These are phyloP conservation scores for Sphaerobolus stellatus DNA, from an alignment of 1,284 basidiomycete species.

Conservation along the genomic window DNA sequence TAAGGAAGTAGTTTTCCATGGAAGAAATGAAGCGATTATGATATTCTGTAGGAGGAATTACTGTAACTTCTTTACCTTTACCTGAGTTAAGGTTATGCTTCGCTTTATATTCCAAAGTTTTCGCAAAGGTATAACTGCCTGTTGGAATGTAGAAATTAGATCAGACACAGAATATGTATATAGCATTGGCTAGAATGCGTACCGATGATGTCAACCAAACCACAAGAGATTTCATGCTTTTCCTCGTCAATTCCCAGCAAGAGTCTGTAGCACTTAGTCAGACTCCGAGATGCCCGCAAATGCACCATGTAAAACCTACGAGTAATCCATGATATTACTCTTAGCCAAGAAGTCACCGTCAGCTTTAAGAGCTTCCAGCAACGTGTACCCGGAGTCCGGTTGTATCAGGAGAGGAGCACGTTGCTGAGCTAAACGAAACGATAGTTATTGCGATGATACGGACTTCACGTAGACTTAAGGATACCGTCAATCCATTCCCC, in stretches of 20 bases:
- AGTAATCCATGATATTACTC: slow-evolving; percentile 84
- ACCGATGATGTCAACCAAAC: slow-evolving; percentile 81
- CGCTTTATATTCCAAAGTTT: slow-evolving; percentile 75
- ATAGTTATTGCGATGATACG: not conserved
- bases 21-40: slow-evolving; percentile 67
- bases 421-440: slow-evolving; percentile 53
- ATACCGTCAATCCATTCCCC: slow-evolving; percentile 79
- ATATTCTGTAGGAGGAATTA: slow-evolving; percentile 69
- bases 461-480: slow-evolving; percentile 16
- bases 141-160: not conserved
- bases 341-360: slow-evolving; percentile 71
- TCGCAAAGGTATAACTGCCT: slow-evolving; percentile 76
- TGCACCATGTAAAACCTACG: slow-evolving; percentile 40
- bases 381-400: slow-evolving; percentile 67
- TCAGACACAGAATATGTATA: not conserved
- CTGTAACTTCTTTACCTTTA: slow-evolving; percentile 59
- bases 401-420: slow-evolving; percentile 60
- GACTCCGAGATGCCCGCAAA: not conserved
- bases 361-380: slow-evolving; percentile 63
- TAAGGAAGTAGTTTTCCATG: slow-evolving; percentile 67
- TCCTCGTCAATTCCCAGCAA: slow-evolving; percentile 66
- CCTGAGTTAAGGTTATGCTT: slow-evolving; percentile 65
- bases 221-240: slow-evolving; percentile 65
- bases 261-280: slow-evolving; percentile 38
- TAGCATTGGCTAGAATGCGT: slow-evolving; percentile 9